These are phyloP conservation scores for Colletotrichum karsti DNA, from an alignment of 2,329 filamentous ascomycete genomes.

Conservation along the genomic window DNA sequence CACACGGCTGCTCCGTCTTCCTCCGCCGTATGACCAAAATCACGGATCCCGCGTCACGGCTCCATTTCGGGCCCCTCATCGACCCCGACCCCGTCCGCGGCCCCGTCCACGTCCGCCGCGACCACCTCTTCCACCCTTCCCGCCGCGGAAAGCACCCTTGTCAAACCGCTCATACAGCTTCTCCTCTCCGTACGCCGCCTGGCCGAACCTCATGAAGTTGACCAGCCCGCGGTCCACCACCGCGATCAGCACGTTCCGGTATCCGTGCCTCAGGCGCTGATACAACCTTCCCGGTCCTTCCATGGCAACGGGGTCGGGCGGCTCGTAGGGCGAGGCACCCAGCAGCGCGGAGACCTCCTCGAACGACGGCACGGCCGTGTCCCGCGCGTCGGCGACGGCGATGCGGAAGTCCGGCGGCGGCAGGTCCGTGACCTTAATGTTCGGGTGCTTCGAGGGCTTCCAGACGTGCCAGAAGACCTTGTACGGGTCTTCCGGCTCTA, in stretches of 20 bases:
- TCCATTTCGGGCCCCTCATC: conserved; percentile 29
- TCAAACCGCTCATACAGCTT: conserved; percentile 71
- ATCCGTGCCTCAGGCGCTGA: conserved; percentile 82
- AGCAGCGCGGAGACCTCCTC: conserved; percentile 77
- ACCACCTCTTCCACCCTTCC: conserved; percentile 46
- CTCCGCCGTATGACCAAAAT: not conserved
- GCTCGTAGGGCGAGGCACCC: conserved; percentile 75
- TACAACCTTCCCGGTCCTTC: conserved; percentile 67
- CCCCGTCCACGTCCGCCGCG: conserved; percentile 52
- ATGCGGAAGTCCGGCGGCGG: conserved; percentile 85
- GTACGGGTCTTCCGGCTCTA: conserved; percentile 62
- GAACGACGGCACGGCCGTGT: conserved; percentile 76
- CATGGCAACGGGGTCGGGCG: conserved; percentile 51
- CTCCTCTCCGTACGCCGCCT: conserved; percentile 83
- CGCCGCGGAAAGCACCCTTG: conserved; percentile 45
- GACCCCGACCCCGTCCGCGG: conserved; percentile 37
- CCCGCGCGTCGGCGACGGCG: conserved; percentile 80
- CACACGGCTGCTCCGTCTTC: not conserved
- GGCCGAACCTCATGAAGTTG: conserved; percentile 84
- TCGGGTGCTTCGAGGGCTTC: conserved; percentile 68
- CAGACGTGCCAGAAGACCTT: conserved; percentile 83
- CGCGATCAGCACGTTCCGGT: conserved; percentile 84
- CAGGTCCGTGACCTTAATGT: conserved; percentile 83
- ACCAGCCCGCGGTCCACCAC: conserved; percentile 90
- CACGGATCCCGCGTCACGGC: conserved; percentile 34